These are phyloP conservation scores for Canna indica DNA, from an alignment of 176 grass and related monocot species.

Conservation along the genomic window DNA sequence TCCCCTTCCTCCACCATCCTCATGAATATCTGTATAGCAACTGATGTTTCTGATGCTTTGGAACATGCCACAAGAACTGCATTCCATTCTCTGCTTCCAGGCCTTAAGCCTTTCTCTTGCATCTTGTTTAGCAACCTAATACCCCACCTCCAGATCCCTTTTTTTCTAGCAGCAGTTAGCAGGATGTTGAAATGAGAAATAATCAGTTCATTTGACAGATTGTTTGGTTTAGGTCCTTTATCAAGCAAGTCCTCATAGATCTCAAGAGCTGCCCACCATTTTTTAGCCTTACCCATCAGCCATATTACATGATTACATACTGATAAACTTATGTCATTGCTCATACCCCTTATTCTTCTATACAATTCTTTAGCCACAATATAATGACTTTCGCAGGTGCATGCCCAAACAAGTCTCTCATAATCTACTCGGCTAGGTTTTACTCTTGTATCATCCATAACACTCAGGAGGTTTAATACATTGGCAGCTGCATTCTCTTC, in stretches of 20 bases:
- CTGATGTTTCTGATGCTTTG: constrained; percentile 58
- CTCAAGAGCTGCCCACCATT: constrained; percentile 91
- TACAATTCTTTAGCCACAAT: constrained; percentile 65
- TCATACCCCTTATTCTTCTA: constrained; percentile 44
- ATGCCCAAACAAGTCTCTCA: constrained; percentile 70
- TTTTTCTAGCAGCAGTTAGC: constrained; percentile 57
- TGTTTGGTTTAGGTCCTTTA: constrained; percentile 64
- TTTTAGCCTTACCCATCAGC: constrained; percentile 80
- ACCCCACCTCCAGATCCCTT: constrained; percentile 65
- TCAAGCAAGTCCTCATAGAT: constrained; percentile 83
- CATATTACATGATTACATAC: constrained; percentile 87
- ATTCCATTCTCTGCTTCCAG: constrained; percentile 74
- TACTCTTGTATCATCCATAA: constrained; percentile 45
- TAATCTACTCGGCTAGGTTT: constrained; percentile 29
- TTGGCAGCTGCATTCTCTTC: constrained; percentile 35
- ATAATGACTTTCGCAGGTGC: constrained; percentile 59
- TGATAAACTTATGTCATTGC: constrained; percentile 44
- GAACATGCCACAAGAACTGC: constrained; percentile 74
- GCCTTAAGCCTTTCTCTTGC: constrained; percentile 68
- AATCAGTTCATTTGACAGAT: constrained; percentile 64
- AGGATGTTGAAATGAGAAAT: constrained; percentile 68
- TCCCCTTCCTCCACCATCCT: constrained; percentile 61
- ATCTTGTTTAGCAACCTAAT: constrained; percentile 71
- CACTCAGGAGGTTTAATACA: constrained; percentile 47
- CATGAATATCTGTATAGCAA: constrained; percentile 57